These are phyloP conservation scores for Elsinoe perseae DNA, from an alignment of 2,329 filamentous ascomycete species.

Conservation along the genomic window DNA sequence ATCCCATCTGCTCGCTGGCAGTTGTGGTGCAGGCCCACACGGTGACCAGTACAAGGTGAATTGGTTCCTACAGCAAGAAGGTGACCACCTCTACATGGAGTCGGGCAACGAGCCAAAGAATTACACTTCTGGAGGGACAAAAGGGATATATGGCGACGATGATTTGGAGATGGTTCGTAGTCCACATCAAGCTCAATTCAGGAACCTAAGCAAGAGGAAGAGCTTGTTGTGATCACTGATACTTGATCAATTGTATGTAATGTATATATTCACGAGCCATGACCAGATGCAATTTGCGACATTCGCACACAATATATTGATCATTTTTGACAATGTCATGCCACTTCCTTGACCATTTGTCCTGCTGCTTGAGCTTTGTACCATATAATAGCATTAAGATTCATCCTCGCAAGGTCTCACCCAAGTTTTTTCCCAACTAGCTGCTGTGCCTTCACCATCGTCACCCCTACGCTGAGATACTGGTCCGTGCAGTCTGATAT, in stretches of 20 bases:
- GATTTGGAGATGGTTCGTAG: slow-evolving; percentile 17
- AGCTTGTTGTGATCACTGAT: slow-evolving; percentile 27
- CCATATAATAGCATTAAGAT: too few species aligned
- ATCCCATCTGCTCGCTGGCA: slow-evolving; percentile 44
- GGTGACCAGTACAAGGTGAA: slow-evolving; percentile 42
- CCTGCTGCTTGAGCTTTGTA: too few species aligned
- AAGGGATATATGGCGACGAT: slow-evolving; percentile 12
- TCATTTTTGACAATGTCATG: too few species aligned
- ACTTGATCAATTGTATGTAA: background rate
- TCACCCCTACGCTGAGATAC: background rate
- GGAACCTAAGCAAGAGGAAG: slow-evolving; percentile 32
- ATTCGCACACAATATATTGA: background rate
- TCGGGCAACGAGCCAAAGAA: slow-evolving; percentile 22
- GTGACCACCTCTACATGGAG: slow-evolving; percentile 46
- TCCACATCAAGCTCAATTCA: slow-evolving; percentile 27
- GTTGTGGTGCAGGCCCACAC: slow-evolving; percentile 49
- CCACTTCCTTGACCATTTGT: too few species aligned
- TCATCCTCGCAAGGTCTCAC: too few species aligned
- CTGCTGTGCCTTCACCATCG: background rate
- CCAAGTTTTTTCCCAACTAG: background rate
- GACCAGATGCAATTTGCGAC: background rate
- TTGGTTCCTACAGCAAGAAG: slow-evolving; percentile 29
- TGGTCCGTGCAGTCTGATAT: slow-evolving; percentile 7
- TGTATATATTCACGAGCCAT: slow-evolving; percentile 6
- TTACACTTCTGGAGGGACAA: background rate